Evolutionary conservation across 1,284 basidiomycete species (phyloP).

Genomic region (Xerocomus amazonicus): DNA sequence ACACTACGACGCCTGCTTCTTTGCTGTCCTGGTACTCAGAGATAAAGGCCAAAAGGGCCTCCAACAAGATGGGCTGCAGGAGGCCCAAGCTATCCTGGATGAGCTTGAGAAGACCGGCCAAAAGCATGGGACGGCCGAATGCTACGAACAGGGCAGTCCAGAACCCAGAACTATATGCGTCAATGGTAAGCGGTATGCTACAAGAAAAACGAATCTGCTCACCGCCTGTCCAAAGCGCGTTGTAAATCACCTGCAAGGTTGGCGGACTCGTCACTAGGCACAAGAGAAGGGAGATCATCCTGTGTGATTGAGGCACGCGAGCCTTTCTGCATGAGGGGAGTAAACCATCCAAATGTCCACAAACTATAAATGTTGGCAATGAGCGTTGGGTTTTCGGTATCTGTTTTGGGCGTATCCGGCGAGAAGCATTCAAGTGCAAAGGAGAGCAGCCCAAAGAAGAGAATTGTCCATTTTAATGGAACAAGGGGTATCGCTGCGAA

Average conservation of each 20-base stretch:
- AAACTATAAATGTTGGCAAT: constrained; percentile 82
- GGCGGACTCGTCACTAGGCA: constrained; percentile 68
- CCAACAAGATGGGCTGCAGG: constrained; percentile 85
- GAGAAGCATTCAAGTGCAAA: constrained; percentile 73
- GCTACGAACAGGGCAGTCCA: constrained; percentile 72
- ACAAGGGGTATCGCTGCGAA: constrained; percentile 33
- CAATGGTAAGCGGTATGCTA: too few relatives aligned
- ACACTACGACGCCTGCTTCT: constrained; percentile 25
- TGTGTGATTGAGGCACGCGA: constrained; percentile 64
- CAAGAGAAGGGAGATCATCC: constrained; percentile 69
- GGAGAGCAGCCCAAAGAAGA: constrained; percentile 50
- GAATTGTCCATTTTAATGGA: constrained; percentile 48
- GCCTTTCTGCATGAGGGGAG: constrained; percentile 71
- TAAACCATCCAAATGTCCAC: constrained; percentile 81
- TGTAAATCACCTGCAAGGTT: constrained; percentile 68
- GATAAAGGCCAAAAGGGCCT: constrained; percentile 80
- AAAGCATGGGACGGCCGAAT: constrained; percentile 76
- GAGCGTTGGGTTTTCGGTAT: constrained; percentile 67
- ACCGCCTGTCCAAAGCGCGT: constrained; percentile 58
- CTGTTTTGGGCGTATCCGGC: constrained; percentile 55
- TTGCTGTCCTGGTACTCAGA: constrained; percentile 60
- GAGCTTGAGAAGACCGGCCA: constrained; percentile 69
- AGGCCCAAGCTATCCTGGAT: constrained; percentile 81
- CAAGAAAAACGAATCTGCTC: constrained; percentile 15
- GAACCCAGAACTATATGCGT: constrained; percentile 40